Conservation (phyloP, 352 stramenopile species). For the Phytophthora pinifolia region DNA sequence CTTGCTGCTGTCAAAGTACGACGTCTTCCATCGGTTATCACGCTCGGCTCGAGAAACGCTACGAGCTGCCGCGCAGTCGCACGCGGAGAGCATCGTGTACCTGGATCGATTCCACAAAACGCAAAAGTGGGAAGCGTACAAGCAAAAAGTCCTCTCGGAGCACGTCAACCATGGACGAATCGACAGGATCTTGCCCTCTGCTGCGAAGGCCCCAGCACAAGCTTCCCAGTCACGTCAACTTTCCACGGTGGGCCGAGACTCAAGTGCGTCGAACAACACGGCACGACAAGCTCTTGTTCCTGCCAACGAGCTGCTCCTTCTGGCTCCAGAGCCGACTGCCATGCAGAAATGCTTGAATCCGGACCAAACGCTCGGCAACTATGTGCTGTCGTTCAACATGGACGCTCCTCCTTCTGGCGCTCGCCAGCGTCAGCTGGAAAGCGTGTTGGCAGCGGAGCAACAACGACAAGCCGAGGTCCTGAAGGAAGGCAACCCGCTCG, state of each 20-base stretch:
- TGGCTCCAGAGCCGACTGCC: constrained; percentile 23
- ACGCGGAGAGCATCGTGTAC: constrained; percentile 58
- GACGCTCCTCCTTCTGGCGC: constrained; percentile 45
- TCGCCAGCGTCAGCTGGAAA: constrained; percentile 31
- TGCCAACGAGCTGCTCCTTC: constrained; percentile 60
- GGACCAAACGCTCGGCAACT: constrained; percentile 42
- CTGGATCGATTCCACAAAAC: constrained; percentile 74
- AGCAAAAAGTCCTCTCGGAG: constrained; percentile 44
- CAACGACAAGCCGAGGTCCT: constrained; percentile 32
- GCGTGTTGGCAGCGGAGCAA: constrained; percentile 38
- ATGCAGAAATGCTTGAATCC: constrained; percentile 23
- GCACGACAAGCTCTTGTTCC: constrained; percentile 36
- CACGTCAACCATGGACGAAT: constrained; percentile 54
- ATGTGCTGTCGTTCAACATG: constrained; percentile 51
- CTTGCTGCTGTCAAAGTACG: constrained; percentile 74
- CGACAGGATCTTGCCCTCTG: constrained; percentile 40
- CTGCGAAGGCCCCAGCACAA: constrained; percentile 9
- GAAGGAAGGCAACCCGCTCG: constrained; percentile 66
- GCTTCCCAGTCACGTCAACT: constrained; percentile 5
- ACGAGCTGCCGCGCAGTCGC: constrained; percentile 40
- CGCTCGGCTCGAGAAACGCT: constrained; percentile 54
- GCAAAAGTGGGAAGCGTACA: constrained; percentile 62
- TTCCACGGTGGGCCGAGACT: not conserved
- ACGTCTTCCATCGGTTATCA: constrained; percentile 75
- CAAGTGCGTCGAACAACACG: not conserved